Evolutionary conservation across 306 rosid genomes (phyloP).

Genomic region (Abrus precatorius): DNA sequence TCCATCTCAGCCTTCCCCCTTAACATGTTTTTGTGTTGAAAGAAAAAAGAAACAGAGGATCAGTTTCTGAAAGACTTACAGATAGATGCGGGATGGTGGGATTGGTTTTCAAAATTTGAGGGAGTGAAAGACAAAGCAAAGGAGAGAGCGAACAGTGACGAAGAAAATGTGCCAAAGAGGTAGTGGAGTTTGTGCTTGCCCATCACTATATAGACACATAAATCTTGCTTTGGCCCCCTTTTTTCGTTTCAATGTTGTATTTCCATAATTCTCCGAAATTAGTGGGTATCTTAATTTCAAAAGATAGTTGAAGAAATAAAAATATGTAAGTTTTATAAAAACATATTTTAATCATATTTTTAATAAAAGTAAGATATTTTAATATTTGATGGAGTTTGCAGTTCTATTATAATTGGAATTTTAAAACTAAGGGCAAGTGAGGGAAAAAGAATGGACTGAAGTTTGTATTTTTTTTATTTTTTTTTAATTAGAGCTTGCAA

Average conservation of each 20-base stretch:
- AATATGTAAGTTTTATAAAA: too few species aligned
- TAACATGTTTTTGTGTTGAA: slow-evolving; percentile 15
- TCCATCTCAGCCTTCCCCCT: slow-evolving; percentile 1
- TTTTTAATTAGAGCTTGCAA: too few species aligned
- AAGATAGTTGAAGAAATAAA: too few species aligned
- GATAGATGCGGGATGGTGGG: background rate
- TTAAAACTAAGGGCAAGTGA: too few species aligned
- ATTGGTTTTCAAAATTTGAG: background rate
- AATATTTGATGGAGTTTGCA: too few species aligned
- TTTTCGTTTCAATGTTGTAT: background rate
- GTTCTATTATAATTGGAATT: too few species aligned
- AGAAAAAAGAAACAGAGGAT: background rate
- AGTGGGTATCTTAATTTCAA: too few species aligned
- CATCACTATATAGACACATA: slow-evolving; percentile 49
- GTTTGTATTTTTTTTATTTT: too few species aligned
- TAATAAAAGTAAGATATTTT: too few species aligned
- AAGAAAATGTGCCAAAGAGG: slow-evolving; percentile 37
- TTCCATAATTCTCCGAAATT: background rate
- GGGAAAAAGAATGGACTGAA: too few species aligned
- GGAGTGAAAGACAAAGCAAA: background rate
- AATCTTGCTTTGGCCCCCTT: slow-evolving; percentile 39
- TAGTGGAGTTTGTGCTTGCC: background rate
- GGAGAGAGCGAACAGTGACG: background rate
- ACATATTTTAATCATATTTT: too few species aligned
- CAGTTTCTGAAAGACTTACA: slow-evolving; percentile 52